Evolutionary conservation across 441 rosid genomes (phyloP).

Genomic region (Theobroma grandiflorum): DNA sequence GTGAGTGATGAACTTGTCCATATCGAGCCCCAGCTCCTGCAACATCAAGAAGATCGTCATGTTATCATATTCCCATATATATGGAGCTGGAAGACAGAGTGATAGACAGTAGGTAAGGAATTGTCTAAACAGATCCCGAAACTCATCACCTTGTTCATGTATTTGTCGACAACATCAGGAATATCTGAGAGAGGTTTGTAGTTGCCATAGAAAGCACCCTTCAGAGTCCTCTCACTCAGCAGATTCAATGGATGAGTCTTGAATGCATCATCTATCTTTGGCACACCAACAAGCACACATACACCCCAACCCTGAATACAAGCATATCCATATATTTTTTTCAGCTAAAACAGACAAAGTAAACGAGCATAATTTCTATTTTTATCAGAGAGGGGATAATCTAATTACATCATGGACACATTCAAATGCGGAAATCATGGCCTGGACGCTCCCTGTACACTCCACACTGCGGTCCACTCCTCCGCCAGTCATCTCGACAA

Average conservation of each 20-base stretch:
- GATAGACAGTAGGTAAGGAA: background rate
- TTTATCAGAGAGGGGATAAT: background rate
- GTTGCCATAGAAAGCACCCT: slow-evolving; percentile 96
- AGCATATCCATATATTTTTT: background rate
- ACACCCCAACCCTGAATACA: slow-evolving; percentile 91
- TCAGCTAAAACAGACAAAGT: too few relatives aligned
- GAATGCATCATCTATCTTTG: slow-evolving; percentile 80
- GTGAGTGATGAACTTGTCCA: slow-evolving; percentile 74
- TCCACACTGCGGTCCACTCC: slow-evolving; percentile 88
- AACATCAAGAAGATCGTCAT: background rate
- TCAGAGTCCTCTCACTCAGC: slow-evolving; percentile 83
- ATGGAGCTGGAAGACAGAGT: background rate
- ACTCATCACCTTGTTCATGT: slow-evolving; percentile 71
- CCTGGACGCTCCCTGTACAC: slow-evolving; percentile 73
- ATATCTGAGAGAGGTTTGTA: slow-evolving; percentile 86
- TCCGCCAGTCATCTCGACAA: slow-evolving; percentile 75
- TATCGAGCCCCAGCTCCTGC: slow-evolving; percentile 77
- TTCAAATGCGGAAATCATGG: slow-evolving; percentile 88
- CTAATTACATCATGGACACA: slow-evolving; percentile 82
- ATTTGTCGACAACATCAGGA: slow-evolving; percentile 79
- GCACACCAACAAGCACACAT: slow-evolving; percentile 93
- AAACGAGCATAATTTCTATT: too few relatives aligned
- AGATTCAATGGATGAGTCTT: slow-evolving; percentile 85
- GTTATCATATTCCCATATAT: background rate
- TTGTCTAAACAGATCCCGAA: background rate